phyloP scores from a whole-genome alignment of 2,329 filamentous ascomycete species.

The Colletotrichum gigasporum region DNA sequence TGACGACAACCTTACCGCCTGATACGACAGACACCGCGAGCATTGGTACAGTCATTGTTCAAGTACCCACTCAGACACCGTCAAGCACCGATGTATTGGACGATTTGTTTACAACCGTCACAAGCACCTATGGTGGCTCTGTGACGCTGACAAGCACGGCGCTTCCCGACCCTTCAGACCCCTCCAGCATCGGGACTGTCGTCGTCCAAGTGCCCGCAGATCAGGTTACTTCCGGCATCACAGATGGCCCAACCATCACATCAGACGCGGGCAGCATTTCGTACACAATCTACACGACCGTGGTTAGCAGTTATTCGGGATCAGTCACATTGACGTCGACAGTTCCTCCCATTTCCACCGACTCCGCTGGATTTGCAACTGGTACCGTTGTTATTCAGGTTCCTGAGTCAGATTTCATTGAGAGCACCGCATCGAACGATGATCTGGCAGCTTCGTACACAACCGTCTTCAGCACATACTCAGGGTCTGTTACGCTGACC shows the following conservation, averaged over 20 bases:
- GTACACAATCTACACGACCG: neutral
- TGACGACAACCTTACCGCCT: neutral
- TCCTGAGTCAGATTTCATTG: neutral
- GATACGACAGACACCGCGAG: neutral
- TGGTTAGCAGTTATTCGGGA: neutral
- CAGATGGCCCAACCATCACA: neutral
- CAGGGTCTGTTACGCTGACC: neutral
- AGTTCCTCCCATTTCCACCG: neutral
- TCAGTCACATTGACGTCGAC: neutral
- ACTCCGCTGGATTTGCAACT: neutral
- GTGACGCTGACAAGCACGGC: neutral
- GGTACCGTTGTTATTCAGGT: neutral
- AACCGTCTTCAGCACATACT: conserved; percentile 2
- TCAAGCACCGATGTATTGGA: neutral
- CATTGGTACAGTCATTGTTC: neutral
- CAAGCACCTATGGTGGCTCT: conserved; percentile 7
- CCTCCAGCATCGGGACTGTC: neutral
- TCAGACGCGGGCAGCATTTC: too few relatives aligned
- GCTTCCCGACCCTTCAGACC: neutral
- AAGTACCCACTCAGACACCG: neutral
- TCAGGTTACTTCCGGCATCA: neutral
- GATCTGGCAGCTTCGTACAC: neutral
- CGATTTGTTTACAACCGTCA: neutral
- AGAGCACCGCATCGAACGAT: neutral
- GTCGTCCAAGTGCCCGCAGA: neutral